Percentiles rank a stretch among this genome's conserved stretches.
Evolutionary conservation across 1,139 yeast genomes (phyloP).

Genomic region (Yamadazyma sp.): DNA sequence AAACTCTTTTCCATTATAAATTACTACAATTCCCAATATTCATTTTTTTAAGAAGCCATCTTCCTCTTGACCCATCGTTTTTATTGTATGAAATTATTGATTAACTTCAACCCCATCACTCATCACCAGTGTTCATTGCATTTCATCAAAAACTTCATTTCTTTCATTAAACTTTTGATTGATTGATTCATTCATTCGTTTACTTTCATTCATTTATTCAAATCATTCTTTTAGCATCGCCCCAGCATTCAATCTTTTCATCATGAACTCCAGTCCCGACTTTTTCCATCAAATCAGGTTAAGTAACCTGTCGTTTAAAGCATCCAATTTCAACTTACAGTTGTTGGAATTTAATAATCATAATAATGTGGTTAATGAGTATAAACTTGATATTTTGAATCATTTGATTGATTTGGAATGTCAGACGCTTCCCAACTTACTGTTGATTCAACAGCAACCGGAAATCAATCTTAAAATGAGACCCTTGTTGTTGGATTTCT

Average conservation of each 20-base stretch:
- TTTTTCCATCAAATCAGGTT: conserved; percentile 37
- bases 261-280: conserved; percentile 32
- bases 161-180: conserved; percentile 11
- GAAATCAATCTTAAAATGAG: conserved; percentile 52
- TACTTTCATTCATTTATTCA: conserved; percentile 3
- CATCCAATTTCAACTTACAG: conserved; percentile 34
- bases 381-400: conserved; percentile 40
- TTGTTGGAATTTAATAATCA: conserved; percentile 46
- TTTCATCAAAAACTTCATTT: conserved; percentile 7
- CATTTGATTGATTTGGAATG: conserved; percentile 38
- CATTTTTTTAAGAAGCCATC: neutral
- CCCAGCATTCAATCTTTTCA: conserved; percentile 3
- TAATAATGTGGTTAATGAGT: conserved; percentile 35
- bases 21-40: neutral
- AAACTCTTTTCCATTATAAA: neutral
- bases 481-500: conserved; percentile 50
- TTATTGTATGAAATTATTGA: neutral
- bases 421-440: conserved; percentile 34
- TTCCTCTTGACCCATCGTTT: neutral
- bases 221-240: conserved; percentile 5
- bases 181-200: conserved; percentile 9
- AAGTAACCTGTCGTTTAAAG: conserved; percentile 31
- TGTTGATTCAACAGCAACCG: conserved; percentile 50
- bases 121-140: neutral
- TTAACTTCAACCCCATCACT: too few species aligned